Conservation (phyloP, 345 rosid species). For the Pistacia atlantica region DNA sequence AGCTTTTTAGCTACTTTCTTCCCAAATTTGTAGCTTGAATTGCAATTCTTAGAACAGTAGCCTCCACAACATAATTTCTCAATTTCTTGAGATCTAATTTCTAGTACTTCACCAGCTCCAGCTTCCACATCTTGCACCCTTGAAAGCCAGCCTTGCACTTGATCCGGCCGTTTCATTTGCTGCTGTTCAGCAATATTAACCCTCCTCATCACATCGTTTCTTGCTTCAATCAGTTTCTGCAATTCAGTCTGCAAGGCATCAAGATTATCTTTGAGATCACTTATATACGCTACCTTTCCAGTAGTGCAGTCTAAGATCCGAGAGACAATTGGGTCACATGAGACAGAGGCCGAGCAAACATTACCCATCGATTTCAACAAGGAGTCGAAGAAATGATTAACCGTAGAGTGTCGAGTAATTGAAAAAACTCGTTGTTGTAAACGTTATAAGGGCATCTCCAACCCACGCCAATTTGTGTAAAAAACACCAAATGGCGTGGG, state of each 20-base stretch:
- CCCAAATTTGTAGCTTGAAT: not conserved
- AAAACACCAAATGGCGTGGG: too few relatives aligned
- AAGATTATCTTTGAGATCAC: not conserved
- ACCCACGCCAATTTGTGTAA: too few relatives aligned
- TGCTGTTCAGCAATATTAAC: not conserved
- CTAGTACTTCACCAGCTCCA: not conserved
- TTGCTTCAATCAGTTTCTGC: not conserved
- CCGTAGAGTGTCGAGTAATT: too few relatives aligned
- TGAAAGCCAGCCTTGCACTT: not conserved
- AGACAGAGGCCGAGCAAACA: too few relatives aligned
- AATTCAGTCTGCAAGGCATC: not conserved
- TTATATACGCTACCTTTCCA: too few relatives aligned
- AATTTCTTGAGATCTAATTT: too few relatives aligned
- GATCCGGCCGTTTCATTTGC: not conserved
- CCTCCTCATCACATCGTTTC: not conserved
- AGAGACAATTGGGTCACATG: too few relatives aligned
- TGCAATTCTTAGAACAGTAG: not conserved
- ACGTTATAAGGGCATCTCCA: too few relatives aligned
- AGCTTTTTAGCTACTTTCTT: not conserved
- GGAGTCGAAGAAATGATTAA: too few relatives aligned
- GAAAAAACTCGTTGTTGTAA: too few relatives aligned
- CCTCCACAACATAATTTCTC: slow-evolving; percentile 12
- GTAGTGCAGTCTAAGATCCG: too few relatives aligned
- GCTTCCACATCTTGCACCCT: not conserved
- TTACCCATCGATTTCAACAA: too few relatives aligned